These are phyloP conservation scores for Kodamaea restingae DNA, from an alignment of 805 yeast species.

Conservation along the genomic window DNA sequence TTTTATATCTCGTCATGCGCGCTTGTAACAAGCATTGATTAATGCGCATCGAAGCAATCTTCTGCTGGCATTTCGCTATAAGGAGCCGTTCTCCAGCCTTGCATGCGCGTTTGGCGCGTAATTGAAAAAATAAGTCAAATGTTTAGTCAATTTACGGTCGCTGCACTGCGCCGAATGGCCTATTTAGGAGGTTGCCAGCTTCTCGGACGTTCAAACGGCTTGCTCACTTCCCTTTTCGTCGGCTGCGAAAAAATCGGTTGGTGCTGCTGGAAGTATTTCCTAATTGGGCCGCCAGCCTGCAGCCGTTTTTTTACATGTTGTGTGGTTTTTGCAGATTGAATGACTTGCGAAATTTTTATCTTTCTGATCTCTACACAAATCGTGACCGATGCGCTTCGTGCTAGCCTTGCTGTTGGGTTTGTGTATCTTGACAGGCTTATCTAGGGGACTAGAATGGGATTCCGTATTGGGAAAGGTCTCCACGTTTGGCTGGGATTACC, in stretches of 20 bases:
- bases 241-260: constrained; percentile 1
- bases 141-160: neutral
- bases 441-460: no score
- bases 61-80: no score
- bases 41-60: neutral
- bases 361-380: neutral
- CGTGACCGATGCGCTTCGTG: neutral
- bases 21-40: no score
- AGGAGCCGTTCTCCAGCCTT: neutral
- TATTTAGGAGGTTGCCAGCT: neutral
- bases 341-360: neutral
- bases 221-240: neutral
- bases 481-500: neutral
- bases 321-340: constrained; percentile 3
- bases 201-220: neutral
- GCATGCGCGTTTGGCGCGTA: neutral
- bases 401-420: neutral
- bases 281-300: constrained; percentile 3
- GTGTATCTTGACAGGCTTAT: neutral
- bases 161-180: neutral
- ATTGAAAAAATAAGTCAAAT: neutral
- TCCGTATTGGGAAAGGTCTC: no score
- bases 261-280: constrained; percentile 6
- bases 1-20: no score
- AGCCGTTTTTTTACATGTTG: neutral